phyloP scores from a whole-genome alignment of 164 flowering plant species.

The Vitis labrusca region DNA sequence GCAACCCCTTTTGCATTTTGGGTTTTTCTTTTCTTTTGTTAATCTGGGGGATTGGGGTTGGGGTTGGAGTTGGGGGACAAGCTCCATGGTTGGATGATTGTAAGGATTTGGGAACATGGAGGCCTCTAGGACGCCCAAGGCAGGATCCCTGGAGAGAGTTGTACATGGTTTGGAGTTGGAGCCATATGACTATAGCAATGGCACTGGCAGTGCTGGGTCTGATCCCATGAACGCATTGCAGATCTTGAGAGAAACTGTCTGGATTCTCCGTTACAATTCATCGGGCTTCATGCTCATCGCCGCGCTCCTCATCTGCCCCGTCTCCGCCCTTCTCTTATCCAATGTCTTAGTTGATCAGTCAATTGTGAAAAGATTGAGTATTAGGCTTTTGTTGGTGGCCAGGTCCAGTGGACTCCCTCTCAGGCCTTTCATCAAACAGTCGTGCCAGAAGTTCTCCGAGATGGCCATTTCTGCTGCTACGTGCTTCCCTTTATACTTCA shows the following conservation, averaged over 20 bases:
- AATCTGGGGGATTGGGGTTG: no score
- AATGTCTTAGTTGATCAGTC: conserved; percentile 70
- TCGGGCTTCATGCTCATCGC: conserved; percentile 58
- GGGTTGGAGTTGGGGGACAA: no score
- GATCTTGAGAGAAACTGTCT: conserved; percentile 80
- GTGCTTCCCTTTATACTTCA: conserved; percentile 77
- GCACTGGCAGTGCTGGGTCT: conserved; percentile 30
- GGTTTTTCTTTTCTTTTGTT: no score
- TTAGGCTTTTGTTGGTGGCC: conserved; percentile 63
- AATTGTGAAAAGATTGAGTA: conserved; percentile 50
- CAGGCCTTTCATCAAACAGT: conserved; percentile 53
- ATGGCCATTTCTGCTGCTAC: conserved; percentile 48
- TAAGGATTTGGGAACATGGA: no score
- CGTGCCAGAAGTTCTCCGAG: conserved; percentile 69
- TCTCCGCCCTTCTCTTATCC: conserved; percentile 66
- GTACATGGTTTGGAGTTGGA: conserved; percentile 31
- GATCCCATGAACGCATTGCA: conserved; percentile 69
- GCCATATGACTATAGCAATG: conserved; percentile 11
- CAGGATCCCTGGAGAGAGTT: conserved; percentile 17
- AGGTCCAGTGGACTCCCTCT: conserved; percentile 77
- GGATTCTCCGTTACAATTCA: conserved; percentile 72
- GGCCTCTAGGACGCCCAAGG: conserved; percentile 2
- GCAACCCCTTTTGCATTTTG: no score
- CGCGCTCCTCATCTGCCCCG: conserved; percentile 74
- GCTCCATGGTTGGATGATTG: no score